Evolutionary conservation across 1,139 yeast species (phyloP), one percentile per base, ranked within the genome.

Genomic region (Candida dubliniensis): DNA sequence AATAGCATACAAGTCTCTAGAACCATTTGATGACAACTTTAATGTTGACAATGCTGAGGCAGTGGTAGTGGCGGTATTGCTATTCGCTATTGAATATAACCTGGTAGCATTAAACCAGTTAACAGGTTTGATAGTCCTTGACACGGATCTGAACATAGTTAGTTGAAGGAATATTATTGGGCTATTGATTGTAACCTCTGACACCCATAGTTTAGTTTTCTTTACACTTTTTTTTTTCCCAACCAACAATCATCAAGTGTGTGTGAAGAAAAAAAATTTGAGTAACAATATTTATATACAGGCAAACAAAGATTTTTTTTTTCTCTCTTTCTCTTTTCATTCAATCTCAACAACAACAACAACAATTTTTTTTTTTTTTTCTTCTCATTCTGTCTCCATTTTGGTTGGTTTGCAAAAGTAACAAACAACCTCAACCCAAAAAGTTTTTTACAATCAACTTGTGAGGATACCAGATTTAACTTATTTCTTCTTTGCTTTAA

Each of bases 1-100:
- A 8, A 88, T 76, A 41, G 99, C 99, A 59, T 90, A 93, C 36
- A 93, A 67, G 50, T 78, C 63, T 39, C 61, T 54, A 26, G 66
- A 61, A 4, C 73, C 77, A 51, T 65, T 67, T 31, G 79, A 75
- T 50, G 89, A 87, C 46, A 81, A 76, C 59, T 84, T 87, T 51
- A 91, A 67, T 9, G 89, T 82, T 9, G 55, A 45, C 37, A 54
- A 48, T 38, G 54, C 57, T 11, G 55, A 46, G 23, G 31, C 9
- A 4, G 38, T 30, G 27, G 41, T 27, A 13, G 45, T 32, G 5
- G 44, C 15, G 13, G 38, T 24, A 32, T 46, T 32, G 14, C 7
- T 11, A 18, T 18, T 18, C 23, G 23, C 23, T 18, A 18, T 5
- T 5, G 23, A 18, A 18, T 18, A 18, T 18, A 18, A 18, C 23